Evolutionary conservation across 2,329 filamentous ascomycete species (phyloP), one percentile per base, ranked within the genome.

Genomic region (Cyphellophora attinorum): DNA sequence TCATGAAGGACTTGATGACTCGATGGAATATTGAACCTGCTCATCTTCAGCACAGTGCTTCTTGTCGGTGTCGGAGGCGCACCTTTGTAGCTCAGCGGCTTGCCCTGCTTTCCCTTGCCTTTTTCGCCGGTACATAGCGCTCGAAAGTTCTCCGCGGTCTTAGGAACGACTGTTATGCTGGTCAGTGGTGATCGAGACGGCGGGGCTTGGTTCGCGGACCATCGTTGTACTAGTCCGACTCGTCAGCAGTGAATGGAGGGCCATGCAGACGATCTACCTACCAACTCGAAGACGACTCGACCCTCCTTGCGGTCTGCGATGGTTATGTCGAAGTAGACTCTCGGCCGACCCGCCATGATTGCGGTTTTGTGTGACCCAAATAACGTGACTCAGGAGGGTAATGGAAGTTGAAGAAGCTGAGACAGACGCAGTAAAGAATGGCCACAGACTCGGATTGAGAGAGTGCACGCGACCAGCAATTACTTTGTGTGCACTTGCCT

Each of bases 1-100:
- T 91, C 89, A 98, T 96, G 65, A 98, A 98, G 53, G 84, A 76
- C 71, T 95, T 95, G 68, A 98, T 98, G 46, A 98, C 83, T 33
- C 89, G 83, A 69, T 98, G 89, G 71, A 98, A 96, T 50, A 67
- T 69, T 41, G 84, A 93, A 49, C 85, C 82, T 67, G 38, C 19
- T 15, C 11, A 12, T 21, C n/a, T 40, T 41, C 32, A 31, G 29
- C 21, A 17, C 29, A 27, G 33, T n/a, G n/a, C n/a, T n/a, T n/a
- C n/a, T n/a, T n/a, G n/a, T n/a, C n/a, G n/a, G n/a, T n/a, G n/a
- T n/a, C n/a, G n/a, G n/a, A n/a, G n/a, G 34, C n/a, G 19, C 54
- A 64, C 67, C 74, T 70, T 95, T 95, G 76, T 85, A 98, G 68
- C 85, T 82, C 34, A 98, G 73, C 29, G 81, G 81, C 64, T 88